phyloP scores from a whole-genome alignment of 2,329 filamentous ascomycete species.

The Parascedosporium putredinis region DNA sequence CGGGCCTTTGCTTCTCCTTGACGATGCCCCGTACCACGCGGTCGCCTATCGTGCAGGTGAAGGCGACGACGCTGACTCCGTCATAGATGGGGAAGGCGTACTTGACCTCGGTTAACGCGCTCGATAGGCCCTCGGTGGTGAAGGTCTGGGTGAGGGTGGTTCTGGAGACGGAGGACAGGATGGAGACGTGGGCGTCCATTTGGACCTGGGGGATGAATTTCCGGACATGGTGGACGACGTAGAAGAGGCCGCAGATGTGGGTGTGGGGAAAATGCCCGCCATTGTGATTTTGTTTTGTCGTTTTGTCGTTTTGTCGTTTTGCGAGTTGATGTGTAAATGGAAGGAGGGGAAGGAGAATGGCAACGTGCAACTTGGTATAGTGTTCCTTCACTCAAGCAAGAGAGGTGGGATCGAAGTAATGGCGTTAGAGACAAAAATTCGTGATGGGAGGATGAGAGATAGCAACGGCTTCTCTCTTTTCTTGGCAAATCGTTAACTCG shows the following conservation, averaged over 20 bases:
- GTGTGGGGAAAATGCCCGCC: background rate
- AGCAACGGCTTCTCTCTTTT: no score
- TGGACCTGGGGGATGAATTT: slow-evolving; percentile 48
- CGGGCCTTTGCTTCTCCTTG: slow-evolving; percentile 54
- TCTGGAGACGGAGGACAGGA: slow-evolving; percentile 42
- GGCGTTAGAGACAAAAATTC: no score
- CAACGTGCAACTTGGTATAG: no score
- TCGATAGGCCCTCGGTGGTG: no score
- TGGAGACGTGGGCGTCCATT: slow-evolving; percentile 47
- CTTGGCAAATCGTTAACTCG: no score
- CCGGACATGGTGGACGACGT: slow-evolving; percentile 14
- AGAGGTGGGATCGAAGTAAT: no score
- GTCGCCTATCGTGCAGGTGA: slow-evolving; percentile 52
- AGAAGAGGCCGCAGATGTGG: slow-evolving; percentile 25
- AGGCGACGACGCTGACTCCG: slow-evolving; percentile 58
- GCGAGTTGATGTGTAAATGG: background rate
- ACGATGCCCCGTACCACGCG: slow-evolving; percentile 54
- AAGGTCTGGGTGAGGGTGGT: slow-evolving; percentile 45
- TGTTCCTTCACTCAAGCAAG: no score
- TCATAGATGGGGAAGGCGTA: slow-evolving; percentile 67
- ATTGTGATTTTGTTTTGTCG: background rate
- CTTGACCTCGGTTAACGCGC: slow-evolving; percentile 42
- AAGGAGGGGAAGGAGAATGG: no score
- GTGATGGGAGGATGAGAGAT: no score
- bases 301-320: background rate